Evolutionary conservation across 1,139 yeast species (phyloP).

Genomic region (Pichia cactophila): DNA sequence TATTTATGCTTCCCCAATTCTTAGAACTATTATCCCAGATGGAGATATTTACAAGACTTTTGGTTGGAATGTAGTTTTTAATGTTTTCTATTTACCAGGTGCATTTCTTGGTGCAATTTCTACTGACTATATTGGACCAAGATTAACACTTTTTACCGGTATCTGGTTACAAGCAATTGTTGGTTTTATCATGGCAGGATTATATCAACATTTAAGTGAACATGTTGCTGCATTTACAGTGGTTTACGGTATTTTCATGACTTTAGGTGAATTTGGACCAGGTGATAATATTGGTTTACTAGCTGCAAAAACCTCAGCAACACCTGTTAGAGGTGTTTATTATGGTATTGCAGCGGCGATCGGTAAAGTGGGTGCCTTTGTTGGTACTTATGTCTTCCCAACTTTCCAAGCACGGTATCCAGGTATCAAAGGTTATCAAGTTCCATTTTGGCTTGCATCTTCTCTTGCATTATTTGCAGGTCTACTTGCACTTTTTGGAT

Average conservation of each 20-base stretch:
- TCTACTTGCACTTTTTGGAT: constrained; percentile 55
- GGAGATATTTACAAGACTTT: constrained; percentile 63
- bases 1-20: constrained; percentile 65
- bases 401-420: constrained; percentile 28
- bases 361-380: constrained; percentile 89
- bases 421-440: constrained; percentile 41
- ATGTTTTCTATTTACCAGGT: constrained; percentile 86
- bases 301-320: constrained; percentile 80
- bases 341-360: constrained; percentile 87
- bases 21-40: constrained; percentile 52
- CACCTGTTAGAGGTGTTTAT: constrained; percentile 84
- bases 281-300: constrained; percentile 87
- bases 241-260: constrained; percentile 75
- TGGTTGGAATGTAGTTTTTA: constrained; percentile 90
- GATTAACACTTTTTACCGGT: constrained; percentile 67
- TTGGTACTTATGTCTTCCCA: constrained; percentile 86
- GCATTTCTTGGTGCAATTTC: constrained; percentile 73
- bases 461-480: constrained; percentile 71
- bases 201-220: constrained; percentile 45
- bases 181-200: constrained; percentile 83
- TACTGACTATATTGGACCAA: constrained; percentile 86
- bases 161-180: constrained; percentile 64
- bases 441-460: constrained; percentile 79
- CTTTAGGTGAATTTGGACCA: constrained; percentile 90
- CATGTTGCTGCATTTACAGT: constrained; percentile 76